Conservation (phyloP, 371 early-diverging fungal species). For the Mortierella sp. region DNA sequence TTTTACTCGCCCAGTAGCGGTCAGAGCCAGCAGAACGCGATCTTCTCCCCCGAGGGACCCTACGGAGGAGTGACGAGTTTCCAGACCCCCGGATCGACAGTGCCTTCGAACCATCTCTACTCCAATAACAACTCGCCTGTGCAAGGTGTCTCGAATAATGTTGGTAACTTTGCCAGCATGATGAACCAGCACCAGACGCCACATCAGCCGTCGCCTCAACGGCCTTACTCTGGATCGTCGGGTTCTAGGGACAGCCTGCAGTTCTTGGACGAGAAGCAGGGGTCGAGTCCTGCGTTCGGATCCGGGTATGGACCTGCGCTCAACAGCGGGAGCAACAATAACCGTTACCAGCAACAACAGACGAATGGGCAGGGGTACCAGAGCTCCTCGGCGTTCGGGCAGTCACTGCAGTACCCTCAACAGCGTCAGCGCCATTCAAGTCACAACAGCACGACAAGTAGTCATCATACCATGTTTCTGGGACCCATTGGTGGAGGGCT, state of each 20-base stretch:
- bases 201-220: constrained; percentile 36
- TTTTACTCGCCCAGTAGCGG: constrained; percentile 34
- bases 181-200: constrained; percentile 25
- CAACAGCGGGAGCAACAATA: constrained; percentile 31
- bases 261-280: constrained; percentile 44
- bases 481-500: constrained; percentile 45
- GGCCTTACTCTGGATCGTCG: constrained; percentile 38
- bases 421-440: constrained; percentile 53
- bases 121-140: constrained; percentile 48
- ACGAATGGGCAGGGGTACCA: constrained; percentile 23
- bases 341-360: constrained; percentile 38
- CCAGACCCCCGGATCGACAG: constrained; percentile 23
- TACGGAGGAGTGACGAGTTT: constrained; percentile 37
- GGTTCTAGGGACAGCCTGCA: constrained; percentile 33
- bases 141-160: constrained; percentile 34
- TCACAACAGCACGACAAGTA: constrained; percentile 44
- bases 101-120: constrained; percentile 28
- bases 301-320: constrained; percentile 49
- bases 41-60: constrained; percentile 52
- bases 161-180: constrained; percentile 14
- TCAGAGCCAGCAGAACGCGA: constrained; percentile 23
- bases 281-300: constrained; percentile 37
- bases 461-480: constrained; percentile 55
- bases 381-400: constrained; percentile 13
- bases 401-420: constrained; percentile 38